These are phyloP conservation scores for Saksenaea vasiformis DNA, from an alignment of 371 early-diverging fungal species.

Conservation along the genomic window DNA sequence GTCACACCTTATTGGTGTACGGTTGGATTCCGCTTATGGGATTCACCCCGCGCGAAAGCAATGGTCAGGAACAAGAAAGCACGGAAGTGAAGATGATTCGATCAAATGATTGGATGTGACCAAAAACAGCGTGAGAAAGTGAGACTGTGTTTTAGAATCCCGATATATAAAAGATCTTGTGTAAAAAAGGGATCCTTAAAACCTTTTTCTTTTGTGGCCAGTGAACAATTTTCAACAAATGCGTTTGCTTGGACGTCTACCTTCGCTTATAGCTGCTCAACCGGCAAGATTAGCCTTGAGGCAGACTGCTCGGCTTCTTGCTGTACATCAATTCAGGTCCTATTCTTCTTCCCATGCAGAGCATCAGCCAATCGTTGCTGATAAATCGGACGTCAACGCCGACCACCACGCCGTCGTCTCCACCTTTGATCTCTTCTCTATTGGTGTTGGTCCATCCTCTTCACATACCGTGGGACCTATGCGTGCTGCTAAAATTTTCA, in stretches of 20 bases:
- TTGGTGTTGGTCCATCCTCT: slow-evolving; percentile 94
- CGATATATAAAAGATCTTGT: not conserved
- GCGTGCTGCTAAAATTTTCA: slow-evolving; percentile 94
- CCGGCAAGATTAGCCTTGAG: slow-evolving; percentile 2
- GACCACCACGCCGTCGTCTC: slow-evolving; percentile 89
- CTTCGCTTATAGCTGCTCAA: slow-evolving; percentile 1
- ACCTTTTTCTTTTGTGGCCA: not conserved
- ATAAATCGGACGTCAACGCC: not conserved
- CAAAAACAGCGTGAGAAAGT: not conserved
- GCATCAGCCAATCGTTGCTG: not conserved
- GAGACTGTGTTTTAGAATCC: not conserved
- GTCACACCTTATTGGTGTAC: not conserved
- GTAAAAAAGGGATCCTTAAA: not conserved
- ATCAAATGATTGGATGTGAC: not conserved
- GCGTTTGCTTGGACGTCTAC: not conserved
- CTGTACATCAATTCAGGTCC: not conserved
- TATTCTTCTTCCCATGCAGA: slow-evolving; percentile 4
- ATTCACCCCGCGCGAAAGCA: not conserved
- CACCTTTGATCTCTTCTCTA: slow-evolving; percentile 94
- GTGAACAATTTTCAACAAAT: slow-evolving; percentile 3
- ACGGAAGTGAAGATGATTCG: slow-evolving; percentile 17
- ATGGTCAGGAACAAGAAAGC: slow-evolving; percentile 13
- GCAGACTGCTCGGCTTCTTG: not conserved
- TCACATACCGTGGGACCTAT: slow-evolving; percentile 95
- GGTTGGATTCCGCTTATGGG: not conserved